A percentile compares a stretch with the other conserved stretches of the same genome.
Conservation (phyloP, 345 rosid genomes). For the Salix dunnii region DNA sequence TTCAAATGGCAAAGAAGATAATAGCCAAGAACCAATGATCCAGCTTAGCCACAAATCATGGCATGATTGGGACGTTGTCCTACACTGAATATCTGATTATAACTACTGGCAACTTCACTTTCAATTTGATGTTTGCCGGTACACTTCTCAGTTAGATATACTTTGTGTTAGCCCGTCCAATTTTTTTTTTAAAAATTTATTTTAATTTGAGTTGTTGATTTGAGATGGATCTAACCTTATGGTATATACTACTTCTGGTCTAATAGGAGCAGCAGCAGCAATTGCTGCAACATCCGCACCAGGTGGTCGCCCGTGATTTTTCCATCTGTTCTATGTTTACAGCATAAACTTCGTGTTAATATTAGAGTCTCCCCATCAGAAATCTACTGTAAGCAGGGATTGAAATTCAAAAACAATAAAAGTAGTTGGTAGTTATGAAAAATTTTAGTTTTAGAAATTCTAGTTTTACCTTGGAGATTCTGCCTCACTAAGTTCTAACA, state of each 20-base stretch:
- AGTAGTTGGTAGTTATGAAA: constrained; percentile 2
- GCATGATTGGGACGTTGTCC: not conserved
- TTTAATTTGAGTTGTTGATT: not conserved
- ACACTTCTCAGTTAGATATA: not conserved
- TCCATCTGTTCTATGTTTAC: constrained; percentile 53
- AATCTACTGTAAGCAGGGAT: constrained; percentile 20
- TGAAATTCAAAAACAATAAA: constrained; percentile 16
- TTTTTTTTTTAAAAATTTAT: too few species aligned
- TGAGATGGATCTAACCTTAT: constrained; percentile 43
- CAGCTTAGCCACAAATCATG: not conserved
- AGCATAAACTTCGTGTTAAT: constrained; percentile 26
- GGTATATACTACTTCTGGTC: constrained; percentile 49
- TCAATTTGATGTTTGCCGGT: not conserved
- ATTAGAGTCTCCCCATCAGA: constrained; percentile 28
- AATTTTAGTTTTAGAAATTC: constrained; percentile 1
- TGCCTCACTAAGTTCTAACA: constrained; percentile 51
- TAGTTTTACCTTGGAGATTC: constrained; percentile 54
- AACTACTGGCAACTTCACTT: not conserved
- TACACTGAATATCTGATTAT: not conserved
- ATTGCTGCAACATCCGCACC: constrained; percentile 62
- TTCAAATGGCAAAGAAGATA: not conserved
- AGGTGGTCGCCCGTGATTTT: constrained; percentile 59
- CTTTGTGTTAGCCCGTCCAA: not conserved
- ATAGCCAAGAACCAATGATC: not conserved
- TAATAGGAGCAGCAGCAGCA: constrained; percentile 45